Conservation (phyloP, 441 rosid species). For the Gossypium aridum region DNA sequence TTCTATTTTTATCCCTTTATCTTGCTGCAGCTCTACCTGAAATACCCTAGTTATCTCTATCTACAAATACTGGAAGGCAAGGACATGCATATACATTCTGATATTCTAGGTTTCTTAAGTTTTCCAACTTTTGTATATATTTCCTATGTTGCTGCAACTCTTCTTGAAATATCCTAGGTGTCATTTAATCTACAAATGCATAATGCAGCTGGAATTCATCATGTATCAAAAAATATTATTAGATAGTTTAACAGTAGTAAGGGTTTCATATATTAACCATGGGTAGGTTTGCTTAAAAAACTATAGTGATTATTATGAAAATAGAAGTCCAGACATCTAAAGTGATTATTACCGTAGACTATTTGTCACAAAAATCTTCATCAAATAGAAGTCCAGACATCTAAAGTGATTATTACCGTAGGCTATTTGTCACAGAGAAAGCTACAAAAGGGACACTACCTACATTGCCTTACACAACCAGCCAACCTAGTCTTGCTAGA, state of each 20-base stretch:
- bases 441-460: neutral
- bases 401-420: neutral
- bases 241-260: neutral
- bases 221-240: neutral
- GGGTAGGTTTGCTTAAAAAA: too few species aligned
- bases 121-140: neutral
- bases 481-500: too few species aligned
- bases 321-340: neutral
- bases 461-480: too few species aligned
- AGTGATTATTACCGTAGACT: neutral
- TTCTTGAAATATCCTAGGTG: neutral
- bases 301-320: too few species aligned
- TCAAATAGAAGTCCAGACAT: neutral
- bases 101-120: neutral
- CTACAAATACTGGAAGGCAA: neutral
- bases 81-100: neutral
- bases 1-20: neutral
- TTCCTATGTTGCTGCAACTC: neutral
- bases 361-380: neutral
- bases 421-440: neutral
- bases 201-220: neutral
- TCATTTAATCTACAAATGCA: neutral
- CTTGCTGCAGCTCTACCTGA: neutral
- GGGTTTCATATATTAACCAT: neutral
- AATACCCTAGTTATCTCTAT: neutral